Evolutionary conservation across 805 yeast species (phyloP).

Genomic region (Myxozyma sirexii): DNA sequence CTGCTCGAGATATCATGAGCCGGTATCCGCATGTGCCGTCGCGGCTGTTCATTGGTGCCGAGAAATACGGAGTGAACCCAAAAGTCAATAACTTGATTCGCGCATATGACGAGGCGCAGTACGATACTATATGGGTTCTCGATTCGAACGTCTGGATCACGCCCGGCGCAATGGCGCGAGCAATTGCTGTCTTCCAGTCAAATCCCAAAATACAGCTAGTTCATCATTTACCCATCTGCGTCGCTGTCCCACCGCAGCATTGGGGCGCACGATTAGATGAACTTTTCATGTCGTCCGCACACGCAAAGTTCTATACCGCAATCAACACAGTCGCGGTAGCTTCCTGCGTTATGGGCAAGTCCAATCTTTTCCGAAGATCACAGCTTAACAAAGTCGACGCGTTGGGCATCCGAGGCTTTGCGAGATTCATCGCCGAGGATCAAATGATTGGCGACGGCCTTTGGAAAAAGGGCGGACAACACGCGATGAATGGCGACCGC

Average conservation of each 20-base stretch:
- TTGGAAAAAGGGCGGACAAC: conserved; percentile 69
- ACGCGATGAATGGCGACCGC: conserved; percentile 76
- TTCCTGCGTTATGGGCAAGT: conserved; percentile 90
- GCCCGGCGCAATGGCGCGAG: conserved; percentile 63
- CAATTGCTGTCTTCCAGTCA: conserved; percentile 53
- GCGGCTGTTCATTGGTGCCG: conserved; percentile 54
- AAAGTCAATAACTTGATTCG: conserved; percentile 85
- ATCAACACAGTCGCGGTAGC: conserved; percentile 74
- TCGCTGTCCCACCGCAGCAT: conserved; percentile 45
- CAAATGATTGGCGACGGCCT: conserved; percentile 87
- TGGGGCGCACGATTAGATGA: conserved; percentile 77
- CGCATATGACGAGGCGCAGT: conserved; percentile 68
- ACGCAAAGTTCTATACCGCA: conserved; percentile 80
- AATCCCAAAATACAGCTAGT: conserved; percentile 57
- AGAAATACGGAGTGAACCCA: conserved; percentile 77
- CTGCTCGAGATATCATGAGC: conserved; percentile 53
- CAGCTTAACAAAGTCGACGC: conserved; percentile 48
- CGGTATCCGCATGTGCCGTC: conserved; percentile 63
- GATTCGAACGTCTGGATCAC: conserved; percentile 84
- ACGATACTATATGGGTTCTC: conserved; percentile 80
- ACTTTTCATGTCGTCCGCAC: conserved; percentile 81
- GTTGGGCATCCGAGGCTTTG: conserved; percentile 66
- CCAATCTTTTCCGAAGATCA: conserved; percentile 72
- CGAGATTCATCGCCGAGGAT: conserved; percentile 86
- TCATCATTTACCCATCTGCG: conserved; percentile 73